Evolutionary conservation across 2,329 filamentous ascomycete species (phyloP).

Genomic region (Magnaporthales sp.): DNA sequence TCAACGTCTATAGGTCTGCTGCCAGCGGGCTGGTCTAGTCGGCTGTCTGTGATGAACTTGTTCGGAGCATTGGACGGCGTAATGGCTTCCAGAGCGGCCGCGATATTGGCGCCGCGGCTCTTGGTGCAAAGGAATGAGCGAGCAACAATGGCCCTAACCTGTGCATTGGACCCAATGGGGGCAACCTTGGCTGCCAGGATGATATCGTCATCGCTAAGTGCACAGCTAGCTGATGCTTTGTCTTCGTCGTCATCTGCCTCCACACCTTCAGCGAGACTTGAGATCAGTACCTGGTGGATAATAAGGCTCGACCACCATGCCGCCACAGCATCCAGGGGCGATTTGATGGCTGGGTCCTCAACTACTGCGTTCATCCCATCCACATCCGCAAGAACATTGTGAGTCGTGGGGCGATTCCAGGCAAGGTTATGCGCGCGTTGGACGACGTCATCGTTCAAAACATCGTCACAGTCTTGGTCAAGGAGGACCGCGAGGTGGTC

Average conservation of each 20-base stretch:
- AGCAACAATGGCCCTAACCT: slow-evolving; percentile 49
- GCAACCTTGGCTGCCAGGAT: slow-evolving; percentile 63
- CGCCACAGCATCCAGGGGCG: slow-evolving; percentile 80
- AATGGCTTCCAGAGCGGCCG: slow-evolving; percentile 44
- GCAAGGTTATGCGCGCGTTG: slow-evolving; percentile 85
- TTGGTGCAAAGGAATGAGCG: slow-evolving; percentile 47
- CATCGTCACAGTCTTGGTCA: slow-evolving; percentile 71
- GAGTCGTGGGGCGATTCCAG: slow-evolving; percentile 71
- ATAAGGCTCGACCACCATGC: slow-evolving; percentile 80
- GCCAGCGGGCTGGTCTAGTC: slow-evolving; percentile 33
- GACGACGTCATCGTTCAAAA: slow-evolving; percentile 68
- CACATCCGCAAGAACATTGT: slow-evolving; percentile 53
- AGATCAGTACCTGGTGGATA: slow-evolving; percentile 60
- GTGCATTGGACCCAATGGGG: slow-evolving; percentile 68
- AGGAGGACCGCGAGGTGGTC: slow-evolving; percentile 69
- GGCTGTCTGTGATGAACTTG: slow-evolving; percentile 20
- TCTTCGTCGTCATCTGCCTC: slow-evolving; percentile 24
- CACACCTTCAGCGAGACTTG: slow-evolving; percentile 44
- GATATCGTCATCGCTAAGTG: slow-evolving; percentile 36
- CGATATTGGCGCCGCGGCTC: slow-evolving; percentile 47
- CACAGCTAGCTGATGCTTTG: slow-evolving; percentile 16
- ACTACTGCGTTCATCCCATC: slow-evolving; percentile 76
- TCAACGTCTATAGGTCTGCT: slow-evolving; percentile 27
- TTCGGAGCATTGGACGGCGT: slow-evolving; percentile 28
- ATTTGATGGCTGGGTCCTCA: slow-evolving; percentile 75